Percentiles rank a stretch among this genome's conserved stretches.
Conservation (phyloP, 1,284 basidiomycete species). For the Ustilago hordei region DNA sequence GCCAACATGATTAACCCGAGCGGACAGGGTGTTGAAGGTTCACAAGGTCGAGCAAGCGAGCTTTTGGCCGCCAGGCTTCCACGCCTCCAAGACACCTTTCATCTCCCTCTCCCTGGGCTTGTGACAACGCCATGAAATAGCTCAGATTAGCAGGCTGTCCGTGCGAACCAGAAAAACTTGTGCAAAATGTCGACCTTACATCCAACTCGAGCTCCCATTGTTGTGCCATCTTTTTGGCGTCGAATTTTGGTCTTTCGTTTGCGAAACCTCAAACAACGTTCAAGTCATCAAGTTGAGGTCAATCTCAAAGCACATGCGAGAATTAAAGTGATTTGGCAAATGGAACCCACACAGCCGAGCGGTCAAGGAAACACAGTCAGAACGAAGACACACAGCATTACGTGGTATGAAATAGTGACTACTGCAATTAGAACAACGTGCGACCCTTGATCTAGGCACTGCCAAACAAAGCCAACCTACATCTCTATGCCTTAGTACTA, state of each 20-base stretch:
- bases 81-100: background rate
- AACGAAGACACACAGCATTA: background rate
- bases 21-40: background rate
- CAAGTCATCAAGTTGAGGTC: too few relatives aligned
- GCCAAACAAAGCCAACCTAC: background rate
- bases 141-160: background rate
- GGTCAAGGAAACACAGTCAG: too few relatives aligned
- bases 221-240: slow-evolving; percentile 1
- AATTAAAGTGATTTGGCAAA: too few relatives aligned
- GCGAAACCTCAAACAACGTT: background rate
- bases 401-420: background rate
- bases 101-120: background rate
- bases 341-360: too few relatives aligned
- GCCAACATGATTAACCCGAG: background rate
- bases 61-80: slow-evolving; percentile 6
- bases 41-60: background rate
- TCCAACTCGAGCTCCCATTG: background rate
- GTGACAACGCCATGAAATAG: background rate
- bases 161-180: background rate
- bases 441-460: background rate
- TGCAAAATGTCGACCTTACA: background rate
- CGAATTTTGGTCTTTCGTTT: background rate
- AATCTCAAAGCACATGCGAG: too few relatives aligned
- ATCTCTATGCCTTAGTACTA: slow-evolving; percentile 18
- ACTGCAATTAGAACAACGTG: background rate